phyloP scores from a whole-genome alignment of 169 alveolate species.

The Cryptosporidium sp. region DNA sequence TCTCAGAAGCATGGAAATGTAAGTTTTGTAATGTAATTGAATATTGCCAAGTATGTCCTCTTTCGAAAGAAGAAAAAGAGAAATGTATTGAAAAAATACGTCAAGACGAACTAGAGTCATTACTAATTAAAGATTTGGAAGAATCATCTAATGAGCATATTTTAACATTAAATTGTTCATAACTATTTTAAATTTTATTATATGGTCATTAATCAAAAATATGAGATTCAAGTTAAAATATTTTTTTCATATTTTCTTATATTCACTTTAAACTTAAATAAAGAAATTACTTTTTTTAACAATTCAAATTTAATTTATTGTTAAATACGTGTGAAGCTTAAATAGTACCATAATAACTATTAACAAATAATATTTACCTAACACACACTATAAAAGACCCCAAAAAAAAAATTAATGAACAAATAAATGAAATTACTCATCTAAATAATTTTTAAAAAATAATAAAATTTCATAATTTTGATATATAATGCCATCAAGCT shows the following conservation, averaged over 20 bases:
- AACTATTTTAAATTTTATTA: not conserved
- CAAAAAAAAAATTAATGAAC: no score
- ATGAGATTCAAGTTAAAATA: not conserved
- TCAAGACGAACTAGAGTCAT: slow-evolving; percentile 42
- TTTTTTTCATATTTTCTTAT: not conserved
- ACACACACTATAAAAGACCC: not conserved
- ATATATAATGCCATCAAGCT: not conserved
- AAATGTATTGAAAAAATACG: slow-evolving; percentile 33
- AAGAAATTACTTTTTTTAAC: no score
- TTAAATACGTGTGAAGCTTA: not conserved
- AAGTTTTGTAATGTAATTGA: slow-evolving; percentile 63
- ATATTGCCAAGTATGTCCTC: slow-evolving; percentile 52
- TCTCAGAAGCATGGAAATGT: slow-evolving; percentile 68
- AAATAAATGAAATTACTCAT: not conserved
- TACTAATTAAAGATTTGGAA: slow-evolving; percentile 56
- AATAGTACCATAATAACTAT: not conserved
- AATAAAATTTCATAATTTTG: not conserved
- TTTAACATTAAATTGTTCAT: not conserved
- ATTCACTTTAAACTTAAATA: no score
- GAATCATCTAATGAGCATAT: not conserved
- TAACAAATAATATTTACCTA: not conserved
- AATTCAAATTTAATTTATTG: no score
- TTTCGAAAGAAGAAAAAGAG: slow-evolving; percentile 26
- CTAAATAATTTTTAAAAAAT: not conserved
- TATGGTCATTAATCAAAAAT: no score